A percentile compares a stretch with the other conserved stretches of the same genome.
Evolutionary conservation across 495 filamentous ascomycete species (phyloP).

Genomic region (Neurospora sublineolata): DNA sequence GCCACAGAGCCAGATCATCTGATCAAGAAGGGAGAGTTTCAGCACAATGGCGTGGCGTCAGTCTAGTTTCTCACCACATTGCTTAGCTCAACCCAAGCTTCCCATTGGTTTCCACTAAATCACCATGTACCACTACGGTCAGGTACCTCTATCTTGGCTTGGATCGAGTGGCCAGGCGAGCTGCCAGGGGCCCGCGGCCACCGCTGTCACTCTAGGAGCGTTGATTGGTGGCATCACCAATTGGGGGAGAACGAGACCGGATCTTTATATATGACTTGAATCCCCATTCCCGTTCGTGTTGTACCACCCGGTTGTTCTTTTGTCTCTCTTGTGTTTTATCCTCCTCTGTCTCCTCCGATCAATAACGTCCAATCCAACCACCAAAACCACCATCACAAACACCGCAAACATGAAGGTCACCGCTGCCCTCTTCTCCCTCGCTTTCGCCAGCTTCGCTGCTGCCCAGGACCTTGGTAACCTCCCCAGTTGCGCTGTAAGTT

Average conservation of each 20-base stretch:
- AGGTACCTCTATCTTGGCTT: background rate
- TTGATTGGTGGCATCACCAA: background rate
- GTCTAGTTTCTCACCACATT: background rate
- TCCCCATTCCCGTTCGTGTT: background rate
- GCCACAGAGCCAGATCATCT: background rate
- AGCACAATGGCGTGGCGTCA: background rate
- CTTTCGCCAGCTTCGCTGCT: conserved; percentile 19
- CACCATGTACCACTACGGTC: background rate
- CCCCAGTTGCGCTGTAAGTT: conserved; percentile 45
- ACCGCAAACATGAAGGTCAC: conserved; percentile 28
- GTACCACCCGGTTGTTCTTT: background rate
- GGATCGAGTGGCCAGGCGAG: background rate
- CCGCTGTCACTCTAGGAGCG: background rate
- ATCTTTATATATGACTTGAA: background rate
- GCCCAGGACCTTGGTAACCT: conserved; percentile 33
- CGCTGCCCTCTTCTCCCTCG: conserved; percentile 20
- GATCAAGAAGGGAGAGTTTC: background rate
- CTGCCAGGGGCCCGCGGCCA: background rate
- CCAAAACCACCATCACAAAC: background rate
- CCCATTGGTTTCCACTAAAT: background rate
- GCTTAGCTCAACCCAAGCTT: background rate
- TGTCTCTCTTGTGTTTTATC: background rate
- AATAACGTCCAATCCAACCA: background rate
- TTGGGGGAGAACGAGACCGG: background rate
- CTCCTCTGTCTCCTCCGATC: background rate